These are phyloP conservation scores for Alopecurus myosuroides DNA, from an alignment of 176 grass and related monocot genomes.

Conservation along the genomic window DNA sequence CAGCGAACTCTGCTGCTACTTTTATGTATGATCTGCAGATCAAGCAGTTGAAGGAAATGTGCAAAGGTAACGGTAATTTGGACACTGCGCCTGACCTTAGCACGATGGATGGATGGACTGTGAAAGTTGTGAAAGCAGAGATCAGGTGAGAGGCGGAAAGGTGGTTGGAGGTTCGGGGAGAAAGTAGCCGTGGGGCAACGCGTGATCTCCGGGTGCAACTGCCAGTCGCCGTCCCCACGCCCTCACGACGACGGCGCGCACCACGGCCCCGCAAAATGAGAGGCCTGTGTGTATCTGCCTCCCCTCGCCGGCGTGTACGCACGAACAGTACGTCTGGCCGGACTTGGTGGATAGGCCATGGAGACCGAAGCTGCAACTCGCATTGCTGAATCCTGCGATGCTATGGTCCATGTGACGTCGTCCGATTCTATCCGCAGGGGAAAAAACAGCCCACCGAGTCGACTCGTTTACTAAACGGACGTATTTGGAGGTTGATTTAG, in stretches of 20 bases:
- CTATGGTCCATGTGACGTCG: too few species aligned
- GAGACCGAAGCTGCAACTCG: neutral
- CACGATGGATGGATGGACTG: neutral
- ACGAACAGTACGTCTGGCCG: neutral
- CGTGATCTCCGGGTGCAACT: conserved; percentile 39
- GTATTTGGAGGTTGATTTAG: too few species aligned
- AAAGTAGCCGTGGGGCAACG: conserved; percentile 12
- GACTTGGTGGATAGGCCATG: neutral
- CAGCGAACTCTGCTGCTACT: neutral
- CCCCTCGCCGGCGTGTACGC: neutral
- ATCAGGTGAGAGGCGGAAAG: conserved; percentile 7
- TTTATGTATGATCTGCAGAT: neutral
- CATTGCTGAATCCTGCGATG: neutral
- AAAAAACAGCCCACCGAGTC: too few species aligned
- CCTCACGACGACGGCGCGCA: conserved; percentile 16
- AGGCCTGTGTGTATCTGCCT: neutral
- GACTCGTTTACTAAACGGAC: too few species aligned
- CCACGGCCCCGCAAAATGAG: neutral
- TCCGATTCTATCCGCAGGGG: too few species aligned
- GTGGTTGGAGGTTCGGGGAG: conserved; percentile 33
- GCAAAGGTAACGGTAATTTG: neutral
- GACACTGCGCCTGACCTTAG: neutral
- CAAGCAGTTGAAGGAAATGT: neutral
- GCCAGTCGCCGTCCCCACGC: neutral
- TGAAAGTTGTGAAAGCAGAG: neutral